phyloP scores from a whole-genome alignment of 495 filamentous ascomycete species.

The Xylaria scruposa region DNA sequence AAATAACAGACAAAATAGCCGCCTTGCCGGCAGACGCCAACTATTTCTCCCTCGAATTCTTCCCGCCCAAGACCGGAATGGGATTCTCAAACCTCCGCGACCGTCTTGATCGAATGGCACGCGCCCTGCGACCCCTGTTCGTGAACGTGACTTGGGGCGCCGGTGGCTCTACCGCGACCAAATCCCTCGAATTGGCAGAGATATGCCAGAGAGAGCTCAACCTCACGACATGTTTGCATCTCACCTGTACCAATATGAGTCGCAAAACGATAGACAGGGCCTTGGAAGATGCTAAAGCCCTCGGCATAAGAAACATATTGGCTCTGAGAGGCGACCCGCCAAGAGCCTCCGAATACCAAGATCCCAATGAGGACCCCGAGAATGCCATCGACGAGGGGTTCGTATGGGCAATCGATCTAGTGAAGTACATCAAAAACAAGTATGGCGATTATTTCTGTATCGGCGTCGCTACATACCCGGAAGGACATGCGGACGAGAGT shows the following conservation, averaged over 20 bases:
- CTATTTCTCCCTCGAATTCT: constrained; percentile 99
- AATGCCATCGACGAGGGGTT: constrained; percentile 74
- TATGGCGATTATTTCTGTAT: constrained; percentile 97
- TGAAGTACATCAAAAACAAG: constrained; percentile 81
- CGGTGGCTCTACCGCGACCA: constrained; percentile 86
- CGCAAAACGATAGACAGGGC: constrained; percentile 84
- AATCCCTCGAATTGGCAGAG: constrained; percentile 93
- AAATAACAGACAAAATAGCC: constrained; percentile 95
- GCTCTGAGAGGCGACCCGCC: constrained; percentile 95
- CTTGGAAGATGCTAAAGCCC: constrained; percentile 87
- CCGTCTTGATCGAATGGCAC: constrained; percentile 93
- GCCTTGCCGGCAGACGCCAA: constrained; percentile 79
- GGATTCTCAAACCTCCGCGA: constrained; percentile 91
- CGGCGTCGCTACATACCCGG: constrained; percentile 92
- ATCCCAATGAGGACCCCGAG: constrained; percentile 56
- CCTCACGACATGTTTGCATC: constrained; percentile 92
- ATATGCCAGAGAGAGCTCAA: constrained; percentile 90
- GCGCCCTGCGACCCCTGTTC: constrained; percentile 87
- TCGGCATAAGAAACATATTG: constrained; percentile 93
- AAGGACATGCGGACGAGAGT: constrained; percentile 92
- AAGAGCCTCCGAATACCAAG: constrained; percentile 81
- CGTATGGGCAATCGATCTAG: constrained; percentile 87
- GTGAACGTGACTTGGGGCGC: constrained; percentile 99
- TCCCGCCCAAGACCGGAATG: constrained; percentile 95
- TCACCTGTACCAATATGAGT: constrained; percentile 99